phyloP scores from a whole-genome alignment of 208 protist species.

The Acanthamoeba triangularis region DNA sequence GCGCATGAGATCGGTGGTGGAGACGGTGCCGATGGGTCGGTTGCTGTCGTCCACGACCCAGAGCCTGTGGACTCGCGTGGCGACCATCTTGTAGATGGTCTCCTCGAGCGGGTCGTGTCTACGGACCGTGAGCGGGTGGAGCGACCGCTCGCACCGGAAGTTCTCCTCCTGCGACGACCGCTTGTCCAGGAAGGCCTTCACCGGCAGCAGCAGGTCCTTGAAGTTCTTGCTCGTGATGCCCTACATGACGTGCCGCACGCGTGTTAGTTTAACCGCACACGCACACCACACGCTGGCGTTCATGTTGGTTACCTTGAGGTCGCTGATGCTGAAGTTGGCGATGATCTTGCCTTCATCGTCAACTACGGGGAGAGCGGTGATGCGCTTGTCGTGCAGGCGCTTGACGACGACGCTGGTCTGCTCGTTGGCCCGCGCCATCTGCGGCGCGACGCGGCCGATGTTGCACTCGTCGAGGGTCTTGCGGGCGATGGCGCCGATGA shows the following conservation, averaged over 20 bases:
- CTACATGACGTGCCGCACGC: neutral
- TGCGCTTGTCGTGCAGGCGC: constrained; percentile 62
- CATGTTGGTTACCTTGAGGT: constrained; percentile 22
- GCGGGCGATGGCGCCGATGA: constrained; percentile 16
- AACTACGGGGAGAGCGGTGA: constrained; percentile 50
- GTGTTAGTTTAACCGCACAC: neutral
- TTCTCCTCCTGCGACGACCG: constrained; percentile 55
- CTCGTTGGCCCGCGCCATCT: neutral
- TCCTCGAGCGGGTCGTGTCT: constrained; percentile 32
- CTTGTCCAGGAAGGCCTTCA: constrained; percentile 72
- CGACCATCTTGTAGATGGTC: constrained; percentile 73
- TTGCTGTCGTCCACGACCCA: constrained; percentile 38
- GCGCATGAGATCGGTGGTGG: constrained; percentile 55
- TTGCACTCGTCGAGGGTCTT: constrained; percentile 50
- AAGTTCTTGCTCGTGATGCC: constrained; percentile 62
- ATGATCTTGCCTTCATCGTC: constrained; percentile 72
- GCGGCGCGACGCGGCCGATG: constrained; percentile 39
- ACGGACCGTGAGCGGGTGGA: constrained; percentile 39
- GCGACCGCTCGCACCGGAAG: constrained; percentile 61
- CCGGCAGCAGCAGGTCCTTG: constrained; percentile 45
- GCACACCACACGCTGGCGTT: neutral
- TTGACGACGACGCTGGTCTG: constrained; percentile 8
- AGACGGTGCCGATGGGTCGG: constrained; percentile 43
- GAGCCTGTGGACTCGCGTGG: constrained; percentile 58
- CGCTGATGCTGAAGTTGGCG: constrained; percentile 66